Conservation (phyloP, 495 filamentous ascomycete genomes). For the Apiosordaria backusii region DNA sequence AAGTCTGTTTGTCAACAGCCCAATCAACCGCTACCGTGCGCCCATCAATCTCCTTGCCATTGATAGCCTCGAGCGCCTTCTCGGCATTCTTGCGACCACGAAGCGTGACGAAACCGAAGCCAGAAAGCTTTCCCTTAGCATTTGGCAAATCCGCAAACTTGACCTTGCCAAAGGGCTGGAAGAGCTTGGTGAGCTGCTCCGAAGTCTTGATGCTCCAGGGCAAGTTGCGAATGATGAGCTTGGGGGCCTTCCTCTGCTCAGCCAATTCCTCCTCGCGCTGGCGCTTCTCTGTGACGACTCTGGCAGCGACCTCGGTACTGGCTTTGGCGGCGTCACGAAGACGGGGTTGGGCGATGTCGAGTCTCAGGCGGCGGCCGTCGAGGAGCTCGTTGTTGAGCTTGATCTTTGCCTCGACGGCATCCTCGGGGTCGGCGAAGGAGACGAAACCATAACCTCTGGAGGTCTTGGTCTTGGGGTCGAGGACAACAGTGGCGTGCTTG, state of each 20-base stretch:
- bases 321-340: conserved; percentile 60
- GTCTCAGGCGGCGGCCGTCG: conserved; percentile 72
- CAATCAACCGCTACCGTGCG: conserved; percentile 87
- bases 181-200: conserved; percentile 71
- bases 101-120: conserved; percentile 91
- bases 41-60: conserved; percentile 88
- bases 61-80: conserved; percentile 76
- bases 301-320: conserved; percentile 31
- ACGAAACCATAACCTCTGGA: conserved; percentile 96
- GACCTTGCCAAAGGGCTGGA: conserved; percentile 85
- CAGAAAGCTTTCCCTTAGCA: conserved; percentile 65
- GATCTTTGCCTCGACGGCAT: conserved; percentile 73
- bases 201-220: conserved; percentile 92
- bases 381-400: conserved; percentile 72
- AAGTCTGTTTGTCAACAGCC: conserved; percentile 87
- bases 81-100: conserved; percentile 87
- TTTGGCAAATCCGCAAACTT: conserved; percentile 78
- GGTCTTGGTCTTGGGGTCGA: conserved; percentile 73
- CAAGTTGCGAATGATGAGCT: conserved; percentile 90
- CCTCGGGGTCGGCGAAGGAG: conserved; percentile 89
- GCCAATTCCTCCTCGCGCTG: conserved; percentile 51
- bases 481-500: conserved; percentile 87
- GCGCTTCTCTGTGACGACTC: conserved; percentile 50
- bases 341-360: conserved; percentile 84
- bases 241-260: conserved; percentile 61